Percentiles rank a stretch among this genome's conserved stretches.
phyloP scores from a whole-genome alignment of 73 alveolate genomes.

The Symbiodinium pilosum region DNA sequence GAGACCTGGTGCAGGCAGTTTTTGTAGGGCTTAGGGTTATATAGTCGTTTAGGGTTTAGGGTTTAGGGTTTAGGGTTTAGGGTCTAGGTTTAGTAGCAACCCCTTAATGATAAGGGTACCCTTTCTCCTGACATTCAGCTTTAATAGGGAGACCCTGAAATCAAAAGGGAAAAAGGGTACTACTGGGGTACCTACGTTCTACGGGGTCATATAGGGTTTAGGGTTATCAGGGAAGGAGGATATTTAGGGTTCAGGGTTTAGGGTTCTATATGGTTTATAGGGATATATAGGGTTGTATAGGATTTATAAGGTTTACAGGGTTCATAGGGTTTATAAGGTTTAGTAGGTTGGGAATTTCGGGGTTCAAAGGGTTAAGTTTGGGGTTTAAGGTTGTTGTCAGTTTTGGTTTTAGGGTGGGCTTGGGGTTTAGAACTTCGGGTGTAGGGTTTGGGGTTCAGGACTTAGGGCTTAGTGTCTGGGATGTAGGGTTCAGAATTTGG shows the following conservation, averaged over 20 bases:
- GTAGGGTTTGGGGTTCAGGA: neutral
- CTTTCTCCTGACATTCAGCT: no score
- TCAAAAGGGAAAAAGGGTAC: no score
- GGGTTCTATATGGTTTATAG: no score
- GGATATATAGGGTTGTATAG: neutral
- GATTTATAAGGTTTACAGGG: neutral
- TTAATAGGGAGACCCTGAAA: no score
- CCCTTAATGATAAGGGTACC: neutral
- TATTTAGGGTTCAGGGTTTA: no score
- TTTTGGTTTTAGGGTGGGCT: neutral
- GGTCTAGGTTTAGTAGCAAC: neutral
- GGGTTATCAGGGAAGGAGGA: neutral
- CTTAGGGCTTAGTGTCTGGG: neutral
- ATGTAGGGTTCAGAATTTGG: neutral
- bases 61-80: constrained; percentile 2
- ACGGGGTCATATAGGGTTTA: neutral
- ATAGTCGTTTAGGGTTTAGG: neutral
- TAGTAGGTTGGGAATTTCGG: neutral
- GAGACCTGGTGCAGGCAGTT: no score
- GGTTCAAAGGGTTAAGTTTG: neutral
- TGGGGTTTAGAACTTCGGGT: neutral
- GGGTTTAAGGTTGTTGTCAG: neutral
- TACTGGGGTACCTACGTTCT: no score
- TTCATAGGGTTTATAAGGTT: neutral
- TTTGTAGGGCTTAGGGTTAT: neutral